Percentiles rank a stretch among this genome's conserved stretches.
phyloP scores from a whole-genome alignment of 495 filamentous ascomycete genomes.

The Hypoxylon fragiforme region DNA sequence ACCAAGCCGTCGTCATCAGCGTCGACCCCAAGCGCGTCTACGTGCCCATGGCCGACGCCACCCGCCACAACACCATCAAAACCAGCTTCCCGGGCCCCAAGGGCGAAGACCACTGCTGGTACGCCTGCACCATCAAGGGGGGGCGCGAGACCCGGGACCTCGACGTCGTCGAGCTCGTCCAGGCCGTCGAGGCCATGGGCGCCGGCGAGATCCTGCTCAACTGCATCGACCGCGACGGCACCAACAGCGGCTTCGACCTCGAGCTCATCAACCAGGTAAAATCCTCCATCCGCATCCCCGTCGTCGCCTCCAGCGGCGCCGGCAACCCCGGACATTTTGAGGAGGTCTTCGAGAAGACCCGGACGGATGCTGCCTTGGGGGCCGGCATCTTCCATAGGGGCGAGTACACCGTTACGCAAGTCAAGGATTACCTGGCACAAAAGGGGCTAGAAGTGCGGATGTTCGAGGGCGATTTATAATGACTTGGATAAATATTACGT shows the following conservation, averaged over 20 bases:
- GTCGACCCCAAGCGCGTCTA: slow-evolving; percentile 93
- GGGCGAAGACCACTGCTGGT: slow-evolving; percentile 90
- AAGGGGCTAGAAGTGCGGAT: slow-evolving; percentile 74
- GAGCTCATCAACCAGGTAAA: slow-evolving; percentile 92
- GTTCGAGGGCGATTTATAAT: slow-evolving; percentile 60
- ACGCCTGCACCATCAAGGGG: slow-evolving; percentile 95
- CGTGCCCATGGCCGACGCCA: slow-evolving; percentile 70
- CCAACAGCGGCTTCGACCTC: slow-evolving; percentile 91
- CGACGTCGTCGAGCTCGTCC: slow-evolving; percentile 83
- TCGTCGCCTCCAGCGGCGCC: slow-evolving; percentile 93
- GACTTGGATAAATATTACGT: slow-evolving; percentile 6
- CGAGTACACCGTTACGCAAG: slow-evolving; percentile 91
- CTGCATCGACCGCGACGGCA: slow-evolving; percentile 96
- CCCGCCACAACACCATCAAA: slow-evolving; percentile 74
- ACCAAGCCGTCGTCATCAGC: slow-evolving; percentile 94
- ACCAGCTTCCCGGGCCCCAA: slow-evolving; percentile 70
- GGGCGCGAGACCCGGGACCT: slow-evolving; percentile 88
- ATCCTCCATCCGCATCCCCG: slow-evolving; percentile 78
- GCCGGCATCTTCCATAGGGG: slow-evolving; percentile 97
- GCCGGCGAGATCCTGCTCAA: slow-evolving; percentile 91
- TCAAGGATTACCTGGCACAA: slow-evolving; percentile 79
- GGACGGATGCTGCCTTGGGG: slow-evolving; percentile 88
- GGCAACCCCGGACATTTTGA: slow-evolving; percentile 87
- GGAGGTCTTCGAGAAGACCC: slow-evolving; percentile 84
- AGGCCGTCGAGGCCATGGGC: slow-evolving; percentile 94